Percentiles rank a stretch among this genome's conserved stretches.
These are phyloP conservation scores for Avena insularis DNA, from an alignment of 176 grass and related monocot species.

Conservation along the genomic window DNA sequence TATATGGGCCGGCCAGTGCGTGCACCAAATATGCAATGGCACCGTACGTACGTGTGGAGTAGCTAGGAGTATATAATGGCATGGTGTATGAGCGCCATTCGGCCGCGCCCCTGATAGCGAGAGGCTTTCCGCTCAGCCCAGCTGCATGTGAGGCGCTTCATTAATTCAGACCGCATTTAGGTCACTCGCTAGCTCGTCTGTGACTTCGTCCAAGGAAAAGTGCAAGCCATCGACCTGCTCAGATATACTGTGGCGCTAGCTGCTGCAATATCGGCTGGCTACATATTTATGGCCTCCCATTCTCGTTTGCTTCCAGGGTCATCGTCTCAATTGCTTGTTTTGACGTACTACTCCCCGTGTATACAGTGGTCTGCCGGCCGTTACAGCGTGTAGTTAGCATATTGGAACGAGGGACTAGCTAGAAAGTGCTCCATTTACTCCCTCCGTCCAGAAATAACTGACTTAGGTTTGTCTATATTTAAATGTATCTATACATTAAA, in stretches of 20 bases:
- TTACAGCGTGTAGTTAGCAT: too few species aligned
- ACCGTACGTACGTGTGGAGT: background rate
- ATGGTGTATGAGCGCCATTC: background rate
- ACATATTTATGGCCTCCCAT: background rate
- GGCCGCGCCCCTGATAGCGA: background rate
- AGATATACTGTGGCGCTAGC: background rate
- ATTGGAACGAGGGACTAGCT: too few species aligned
- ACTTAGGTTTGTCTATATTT: too few species aligned
- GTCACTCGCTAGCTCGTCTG: background rate
- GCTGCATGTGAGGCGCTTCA: constrained; percentile 56
- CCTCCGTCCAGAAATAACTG: too few species aligned
- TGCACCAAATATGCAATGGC: background rate
- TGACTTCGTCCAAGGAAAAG: constrained; percentile 2
- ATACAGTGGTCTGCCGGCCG: too few species aligned
- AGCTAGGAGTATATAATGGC: background rate
- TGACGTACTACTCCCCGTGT: too few species aligned
- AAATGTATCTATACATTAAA: too few species aligned
- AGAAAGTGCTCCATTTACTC: too few species aligned
- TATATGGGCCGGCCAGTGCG: background rate
- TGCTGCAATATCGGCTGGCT: background rate
- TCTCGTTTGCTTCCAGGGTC: background rate
- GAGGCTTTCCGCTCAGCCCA: constrained; percentile 22
- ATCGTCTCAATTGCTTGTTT: background rate
- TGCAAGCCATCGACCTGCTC: background rate
- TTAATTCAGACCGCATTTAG: constrained; percentile 21